Evolutionary conservation across 208 protist species (phyloP), one percentile per base, ranked within the genome.

Genomic region (Wallacemonas sp.): DNA sequence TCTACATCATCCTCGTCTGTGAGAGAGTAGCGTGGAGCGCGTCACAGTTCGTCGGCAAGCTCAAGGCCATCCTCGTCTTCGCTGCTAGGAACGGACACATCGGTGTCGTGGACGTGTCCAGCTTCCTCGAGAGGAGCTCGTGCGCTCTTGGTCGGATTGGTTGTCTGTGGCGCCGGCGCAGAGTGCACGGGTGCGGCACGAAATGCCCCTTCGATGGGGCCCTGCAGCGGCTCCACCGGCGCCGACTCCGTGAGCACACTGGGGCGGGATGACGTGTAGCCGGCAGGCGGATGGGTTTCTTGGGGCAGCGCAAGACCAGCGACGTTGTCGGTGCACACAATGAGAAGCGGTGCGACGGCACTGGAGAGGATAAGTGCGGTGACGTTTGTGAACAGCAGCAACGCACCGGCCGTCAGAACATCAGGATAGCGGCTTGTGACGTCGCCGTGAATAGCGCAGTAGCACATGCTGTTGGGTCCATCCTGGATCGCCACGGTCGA

Each of bases 311-410:
- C 45, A 3, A 95, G 76, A 2, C 82, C 85, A 1, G 68, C 74
- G 19, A 96, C 60, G 66, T 96, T 90, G 42, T 89, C 78, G 44
- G 91, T 49, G 47, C 84, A 91, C 12, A 79, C 86, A 36, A 96
- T 80, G n/a, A 96, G 63, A 53, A 93, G 54, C 44, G 85, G 86
- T 8, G 84, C 84, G 41, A 91, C 73, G 53, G 85, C 71, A 24
- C 64, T 60, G 15, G 71, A 62, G 14, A 78, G 45, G 15, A 93
- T 68, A 1, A 93, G 63, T 17, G 86, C 63, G 11, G 82, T 91
- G 15, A 92, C 66, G 66, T 95, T 74, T 17, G 72, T 70, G 49
- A 96, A 77, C 15, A 91, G 61, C 15, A 96, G 68, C 49, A 93
- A 60, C 30, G 90, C 84, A 30, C 82, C 87, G 22, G 75, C 56